Base-by-base conservation (phyloP, 257 asterid genomes). In the Prunella vulgaris region DNA sequence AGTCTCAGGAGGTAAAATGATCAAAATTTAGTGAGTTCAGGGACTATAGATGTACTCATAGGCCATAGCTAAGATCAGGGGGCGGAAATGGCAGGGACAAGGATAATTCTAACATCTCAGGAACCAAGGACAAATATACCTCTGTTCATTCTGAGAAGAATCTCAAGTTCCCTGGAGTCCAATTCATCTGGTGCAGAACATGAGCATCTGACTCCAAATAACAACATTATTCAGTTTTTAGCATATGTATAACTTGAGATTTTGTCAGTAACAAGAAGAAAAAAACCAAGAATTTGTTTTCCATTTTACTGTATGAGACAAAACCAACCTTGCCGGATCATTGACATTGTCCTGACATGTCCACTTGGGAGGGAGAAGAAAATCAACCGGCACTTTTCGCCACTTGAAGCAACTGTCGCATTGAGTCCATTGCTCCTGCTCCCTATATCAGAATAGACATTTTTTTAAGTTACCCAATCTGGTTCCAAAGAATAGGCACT, bases 361-460 rank as follows among this genome's bases (percentile, higher is more conserved):
- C 98, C 98, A 93, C 77, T 79, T 85, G 63, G 95, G 83, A 70
- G 98, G 97, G 60, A 93, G 90, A 74, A 90, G 90, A 77, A 86
- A 68, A 82, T 87, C 90, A 56, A 79, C 68, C 1, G 95, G 92
- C 68, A 93, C 54, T 75, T 85, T 88, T 72, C 97, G 80, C 97
- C 96, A 93, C 79, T 85, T 90, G 24, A 75, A 85, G 86, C 98
- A 93, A 78, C 78, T 78, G 77, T 93, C 96, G 46, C 98, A 93
- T 73, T 88, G 97, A 82, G 85, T 75, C 98, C 97, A 93, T 79
- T 93, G 98, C 78, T 93, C 97, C 37, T 84, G 89, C 80, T 88
- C 90, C 86, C 98, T 93, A 79, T 49, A 73, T 69, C 58, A 56
- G 40, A 76, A 28, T 21, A 12, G 33, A 13, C 22, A 5, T 71